These are phyloP conservation scores for Tillandsia fasciculata DNA, from an alignment of 176 grass and related monocot species.

Conservation along the genomic window DNA sequence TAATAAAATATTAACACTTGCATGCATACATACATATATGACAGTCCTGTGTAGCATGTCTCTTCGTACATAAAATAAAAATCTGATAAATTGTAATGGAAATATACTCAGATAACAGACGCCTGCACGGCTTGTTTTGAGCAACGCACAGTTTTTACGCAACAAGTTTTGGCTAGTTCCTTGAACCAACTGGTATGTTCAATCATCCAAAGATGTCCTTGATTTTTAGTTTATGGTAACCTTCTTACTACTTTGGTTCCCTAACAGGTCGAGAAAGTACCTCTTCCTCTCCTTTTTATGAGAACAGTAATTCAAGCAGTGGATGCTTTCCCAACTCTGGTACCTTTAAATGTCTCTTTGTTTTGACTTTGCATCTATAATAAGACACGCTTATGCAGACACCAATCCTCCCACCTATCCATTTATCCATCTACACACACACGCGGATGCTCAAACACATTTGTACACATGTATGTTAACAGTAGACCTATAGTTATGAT, in stretches of 20 bases:
- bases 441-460: no score
- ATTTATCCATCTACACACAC: no score
- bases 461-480: no score
- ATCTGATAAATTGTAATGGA: not conserved
- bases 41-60: not conserved
- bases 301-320: constrained; percentile 98
- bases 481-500: no score
- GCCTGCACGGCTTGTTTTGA: constrained; percentile 97
- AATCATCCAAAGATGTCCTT: not conserved
- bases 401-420: not conserved
- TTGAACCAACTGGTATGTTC: constrained; percentile 75
- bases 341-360: constrained; percentile 25
- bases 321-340: constrained; percentile 94
- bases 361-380: not conserved
- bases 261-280: constrained; percentile 76
- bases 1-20: no score
- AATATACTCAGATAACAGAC: constrained; percentile 74
- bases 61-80: not conserved
- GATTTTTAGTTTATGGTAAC: not conserved
- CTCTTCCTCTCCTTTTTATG: constrained; percentile 97
- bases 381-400: not conserved
- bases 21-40: not conserved
- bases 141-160: constrained; percentile 94
- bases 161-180: constrained; percentile 90
- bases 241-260: constrained; percentile 4